Conservation (phyloP, 352 stramenopile species). For the Pythium brachiatum region DNA sequence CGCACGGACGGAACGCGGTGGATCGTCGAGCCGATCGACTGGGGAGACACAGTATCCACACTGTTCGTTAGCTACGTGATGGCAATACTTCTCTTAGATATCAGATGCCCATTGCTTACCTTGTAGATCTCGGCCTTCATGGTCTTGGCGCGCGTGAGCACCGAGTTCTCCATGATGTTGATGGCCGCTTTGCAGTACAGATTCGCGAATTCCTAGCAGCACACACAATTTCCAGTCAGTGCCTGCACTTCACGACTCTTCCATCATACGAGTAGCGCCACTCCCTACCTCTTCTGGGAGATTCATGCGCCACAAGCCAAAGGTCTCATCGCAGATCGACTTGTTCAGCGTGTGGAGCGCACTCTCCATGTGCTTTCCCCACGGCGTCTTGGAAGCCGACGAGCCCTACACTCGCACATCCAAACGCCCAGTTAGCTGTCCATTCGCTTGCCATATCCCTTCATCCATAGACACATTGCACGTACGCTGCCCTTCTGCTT, state of each 20-base stretch:
- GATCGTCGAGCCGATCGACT: conserved; percentile 63
- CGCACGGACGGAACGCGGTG: conserved; percentile 63
- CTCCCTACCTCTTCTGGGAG: conserved; percentile 61
- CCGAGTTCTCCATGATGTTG: conserved; percentile 59
- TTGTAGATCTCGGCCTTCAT: conserved; percentile 70
- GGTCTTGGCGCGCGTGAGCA: conserved; percentile 56
- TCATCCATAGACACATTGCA: not conserved
- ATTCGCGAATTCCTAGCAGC: conserved; percentile 64
- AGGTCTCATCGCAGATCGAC: conserved; percentile 60
- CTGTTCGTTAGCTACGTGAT: too few species aligned
- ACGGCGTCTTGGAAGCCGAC: conserved; percentile 29
- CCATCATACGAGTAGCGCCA: too few species aligned
- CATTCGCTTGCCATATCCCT: too few species aligned
- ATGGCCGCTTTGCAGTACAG: conserved; percentile 73
- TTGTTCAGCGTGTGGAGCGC: conserved; percentile 55
- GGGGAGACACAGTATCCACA: not conserved
- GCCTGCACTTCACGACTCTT: too few species aligned
- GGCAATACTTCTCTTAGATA: not conserved
- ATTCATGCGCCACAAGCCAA: conserved; percentile 78
- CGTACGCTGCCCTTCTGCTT: conserved; percentile 51
- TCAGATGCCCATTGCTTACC: conserved; percentile 26
- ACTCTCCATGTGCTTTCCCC: conserved; percentile 62
- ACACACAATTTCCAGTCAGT: too few species aligned
- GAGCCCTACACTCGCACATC: conserved; percentile 7
- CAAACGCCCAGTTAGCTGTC: not conserved